These are phyloP conservation scores for Fusarium fracticaudum DNA, from an alignment of 2,329 filamentous ascomycete genomes.

Conservation along the genomic window DNA sequence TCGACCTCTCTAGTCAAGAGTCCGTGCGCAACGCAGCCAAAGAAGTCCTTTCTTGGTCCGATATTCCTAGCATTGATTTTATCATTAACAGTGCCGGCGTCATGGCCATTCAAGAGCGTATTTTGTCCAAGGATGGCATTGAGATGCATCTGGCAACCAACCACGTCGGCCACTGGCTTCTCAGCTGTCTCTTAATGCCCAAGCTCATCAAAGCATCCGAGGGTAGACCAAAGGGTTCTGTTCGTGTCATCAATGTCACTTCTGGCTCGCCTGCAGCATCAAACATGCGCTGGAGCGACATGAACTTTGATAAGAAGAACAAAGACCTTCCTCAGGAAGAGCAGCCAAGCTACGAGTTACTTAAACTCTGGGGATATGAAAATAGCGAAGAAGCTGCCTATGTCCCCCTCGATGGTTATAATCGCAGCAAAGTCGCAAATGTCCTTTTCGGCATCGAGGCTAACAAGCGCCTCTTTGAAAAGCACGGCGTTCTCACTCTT, in stretches of 20 bases:
- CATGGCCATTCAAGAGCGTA: background rate
- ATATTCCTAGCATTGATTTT: background rate
- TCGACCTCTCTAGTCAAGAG: background rate
- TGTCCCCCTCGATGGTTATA: background rate
- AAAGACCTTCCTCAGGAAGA: slow-evolving; percentile 1
- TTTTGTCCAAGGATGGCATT: background rate
- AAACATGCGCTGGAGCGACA: slow-evolving; percentile 14
- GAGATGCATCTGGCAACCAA: slow-evolving; percentile 14
- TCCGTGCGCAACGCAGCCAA: background rate
- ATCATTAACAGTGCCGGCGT: slow-evolving; percentile 3
- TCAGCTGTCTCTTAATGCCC: background rate
- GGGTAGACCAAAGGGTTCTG: background rate
- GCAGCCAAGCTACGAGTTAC: background rate
- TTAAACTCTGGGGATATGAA: slow-evolving; percentile 7
- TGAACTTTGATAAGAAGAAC: slow-evolving; percentile 11
- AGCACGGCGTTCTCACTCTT: background rate
- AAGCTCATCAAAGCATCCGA: slow-evolving; percentile 1
- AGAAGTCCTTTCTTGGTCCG: background rate
- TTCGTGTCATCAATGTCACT: background rate
- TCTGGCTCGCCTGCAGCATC: background rate
- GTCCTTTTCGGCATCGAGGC: slow-evolving; percentile 1
- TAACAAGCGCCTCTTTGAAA: background rate
- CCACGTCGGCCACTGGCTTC: slow-evolving; percentile 8
- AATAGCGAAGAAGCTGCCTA: background rate
- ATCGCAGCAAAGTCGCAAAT: slow-evolving; percentile 13